Base-by-base conservation (phyloP, 2,329 filamentous ascomycete species). In the Phyllosticta citribraziliensis region DNA sequence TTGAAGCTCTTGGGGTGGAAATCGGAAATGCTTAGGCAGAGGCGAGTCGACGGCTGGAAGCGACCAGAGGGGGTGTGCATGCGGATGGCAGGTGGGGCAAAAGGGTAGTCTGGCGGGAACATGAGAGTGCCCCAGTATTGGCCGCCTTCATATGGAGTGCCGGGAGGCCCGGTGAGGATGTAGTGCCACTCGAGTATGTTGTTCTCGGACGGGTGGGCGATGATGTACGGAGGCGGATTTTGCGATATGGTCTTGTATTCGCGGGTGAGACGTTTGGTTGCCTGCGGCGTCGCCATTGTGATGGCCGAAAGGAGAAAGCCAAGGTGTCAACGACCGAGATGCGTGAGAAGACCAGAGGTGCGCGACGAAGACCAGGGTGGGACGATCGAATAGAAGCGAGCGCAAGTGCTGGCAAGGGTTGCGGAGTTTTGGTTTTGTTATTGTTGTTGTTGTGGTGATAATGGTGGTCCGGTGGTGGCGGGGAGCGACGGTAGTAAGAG, bases 1-100 rank as follows among this genome's bases (percentile, higher is more conserved):
- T 99, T 99, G 80, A 97, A 99, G 27, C 88, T 93, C 74, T 96
- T 96, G 3, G 94, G 94, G 72, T 99, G 94, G 76, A 97, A 99
- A 73, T 99, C 94, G 68, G 88, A 93, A 70, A 99, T 99, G 71
- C 89, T 95, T 55, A 99, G 87, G 70, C 94, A 99, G 22, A 99
- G 84, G 56, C 94, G 85, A 14, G 91, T 92, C 1, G 88, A 94
- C 2, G 92, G 91, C 73, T 96, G 91, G 78, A 99, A 99, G 70
- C 94, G 89, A 63, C 94, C 94, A 12, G 88, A 93, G 1, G 94
- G 94, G 0, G 94, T 99, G 80, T 97, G 94, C 94, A 99, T 99
- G 71, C 93, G 91, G 75, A 99, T 99, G 2, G 94, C 91, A 4
- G 94, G 94, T 33, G 94, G 94, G 12, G 92, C 93, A 75, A 97